phyloP scores from a whole-genome alignment of 2,329 filamentous ascomycete genomes.

The Catunica adiposa region DNA sequence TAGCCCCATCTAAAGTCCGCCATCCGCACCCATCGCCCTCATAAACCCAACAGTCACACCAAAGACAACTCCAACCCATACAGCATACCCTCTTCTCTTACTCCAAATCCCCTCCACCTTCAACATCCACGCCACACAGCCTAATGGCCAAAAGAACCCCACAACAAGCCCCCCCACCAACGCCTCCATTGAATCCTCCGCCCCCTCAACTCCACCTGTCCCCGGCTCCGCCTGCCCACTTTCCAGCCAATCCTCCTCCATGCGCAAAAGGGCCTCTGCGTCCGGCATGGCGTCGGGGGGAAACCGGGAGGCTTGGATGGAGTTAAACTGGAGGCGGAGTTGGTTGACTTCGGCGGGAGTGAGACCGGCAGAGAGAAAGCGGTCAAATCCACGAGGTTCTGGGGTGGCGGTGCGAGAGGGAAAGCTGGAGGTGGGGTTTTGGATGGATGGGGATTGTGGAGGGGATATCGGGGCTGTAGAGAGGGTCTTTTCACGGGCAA shows the following conservation, averaged over 20 bases:
- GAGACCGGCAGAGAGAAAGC: slow-evolving; percentile 67
- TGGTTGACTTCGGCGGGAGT: slow-evolving; percentile 67
- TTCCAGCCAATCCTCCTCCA: slow-evolving; percentile 90
- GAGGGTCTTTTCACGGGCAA: not conserved
- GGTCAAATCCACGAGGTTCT: slow-evolving; percentile 60
- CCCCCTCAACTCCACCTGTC: slow-evolving; percentile 17
- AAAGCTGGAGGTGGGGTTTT: not conserved
- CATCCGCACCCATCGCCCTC: slow-evolving; percentile 26
- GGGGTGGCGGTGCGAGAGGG: slow-evolving; percentile 17
- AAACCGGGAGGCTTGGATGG: slow-evolving; percentile 64
- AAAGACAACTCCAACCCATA: slow-evolving; percentile 58
- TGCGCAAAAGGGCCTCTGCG: slow-evolving; percentile 52
- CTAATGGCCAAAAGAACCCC: slow-evolving; percentile 90
- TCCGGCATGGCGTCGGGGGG: slow-evolving; percentile 82
- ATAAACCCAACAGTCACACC: slow-evolving; percentile 48
- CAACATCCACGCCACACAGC: slow-evolving; percentile 68
- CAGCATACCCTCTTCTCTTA: slow-evolving; percentile 47
- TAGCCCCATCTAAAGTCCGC: not conserved
- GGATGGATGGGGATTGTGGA: not conserved
- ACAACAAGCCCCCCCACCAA: slow-evolving; percentile 77
- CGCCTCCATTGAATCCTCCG: slow-evolving; percentile 53
- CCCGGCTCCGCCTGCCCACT: slow-evolving; percentile 21
- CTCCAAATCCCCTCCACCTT: slow-evolving; percentile 80
- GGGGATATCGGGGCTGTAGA: not conserved
- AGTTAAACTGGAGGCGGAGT: slow-evolving; percentile 74